phyloP scores from a whole-genome alignment of 768 basidiomycete species.

The Tylopilus rubrobrunneus region DNA sequence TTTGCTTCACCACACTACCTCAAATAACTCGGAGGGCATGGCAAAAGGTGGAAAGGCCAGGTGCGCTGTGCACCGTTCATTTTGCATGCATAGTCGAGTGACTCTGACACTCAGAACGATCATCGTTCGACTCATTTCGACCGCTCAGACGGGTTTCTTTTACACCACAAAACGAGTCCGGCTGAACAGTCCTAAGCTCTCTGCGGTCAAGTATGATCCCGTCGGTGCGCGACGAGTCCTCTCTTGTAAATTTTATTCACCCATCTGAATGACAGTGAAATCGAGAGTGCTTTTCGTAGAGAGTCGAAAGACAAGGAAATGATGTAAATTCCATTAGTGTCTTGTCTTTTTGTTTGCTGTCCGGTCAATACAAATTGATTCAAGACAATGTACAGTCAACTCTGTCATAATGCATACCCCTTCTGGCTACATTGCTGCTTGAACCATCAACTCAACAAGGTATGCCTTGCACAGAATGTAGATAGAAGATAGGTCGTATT shows the following conservation, averaged over 20 bases:
- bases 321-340: neutral
- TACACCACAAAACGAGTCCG: constrained; percentile 80
- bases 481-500: too few species aligned
- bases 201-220: constrained; percentile 92
- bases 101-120: constrained; percentile 52
- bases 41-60: constrained; percentile 61
- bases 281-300: constrained; percentile 75
- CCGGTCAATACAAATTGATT: too few species aligned
- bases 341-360: too few species aligned
- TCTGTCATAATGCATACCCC: too few species aligned
- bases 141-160: constrained; percentile 89
- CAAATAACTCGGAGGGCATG: constrained; percentile 35
- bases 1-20: too few species aligned
- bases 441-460: too few species aligned
- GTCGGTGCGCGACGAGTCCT: constrained; percentile 62
- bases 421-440: too few species aligned
- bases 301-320: constrained; percentile 70
- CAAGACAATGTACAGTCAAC: too few species aligned
- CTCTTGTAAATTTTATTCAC: neutral
- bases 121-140: constrained; percentile 84
- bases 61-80: constrained; percentile 25
- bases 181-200: constrained; percentile 64
- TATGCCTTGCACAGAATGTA: too few species aligned
- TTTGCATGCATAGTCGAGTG: neutral
- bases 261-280: constrained; percentile 44